A percentile compares a stretch with the other conserved stretches of the same genome.
phyloP scores from a whole-genome alignment of 495 filamentous ascomycete species.

The Pyrenula aspistea region DNA sequence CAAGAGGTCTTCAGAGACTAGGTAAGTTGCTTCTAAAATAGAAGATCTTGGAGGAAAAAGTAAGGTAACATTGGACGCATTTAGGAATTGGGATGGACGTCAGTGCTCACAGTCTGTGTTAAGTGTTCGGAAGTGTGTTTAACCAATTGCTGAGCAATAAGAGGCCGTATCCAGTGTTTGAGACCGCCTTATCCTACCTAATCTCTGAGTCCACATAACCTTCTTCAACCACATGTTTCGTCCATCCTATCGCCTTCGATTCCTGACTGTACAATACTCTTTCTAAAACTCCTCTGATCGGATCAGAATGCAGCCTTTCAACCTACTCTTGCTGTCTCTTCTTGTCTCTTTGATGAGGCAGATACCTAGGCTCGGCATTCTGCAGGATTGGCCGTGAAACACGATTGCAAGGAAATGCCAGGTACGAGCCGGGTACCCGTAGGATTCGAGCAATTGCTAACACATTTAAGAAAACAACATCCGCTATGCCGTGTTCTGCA shows the following conservation, averaged over 20 bases:
- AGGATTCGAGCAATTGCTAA: neutral
- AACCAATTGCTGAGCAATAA: neutral
- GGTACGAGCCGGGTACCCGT: neutral
- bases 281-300: neutral
- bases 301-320: neutral
- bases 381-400: neutral
- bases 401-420: neutral
- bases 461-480: neutral
- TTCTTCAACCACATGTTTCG: neutral
- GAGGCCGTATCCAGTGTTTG: too few species aligned
- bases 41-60: too few species aligned
- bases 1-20: too few species aligned
- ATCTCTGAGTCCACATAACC: neutral
- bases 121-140: neutral
- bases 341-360: neutral
- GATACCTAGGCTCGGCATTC: neutral
- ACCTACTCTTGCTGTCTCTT: neutral
- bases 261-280: too few species aligned
- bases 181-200: too few species aligned
- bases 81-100: neutral
- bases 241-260: neutral
- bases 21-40: neutral
- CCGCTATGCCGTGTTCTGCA: neutral
- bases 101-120: neutral
- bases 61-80: too few species aligned